Base-by-base conservation (phyloP, 352 stramenopile genomes). In the Phytophthora uliginosa region DNA sequence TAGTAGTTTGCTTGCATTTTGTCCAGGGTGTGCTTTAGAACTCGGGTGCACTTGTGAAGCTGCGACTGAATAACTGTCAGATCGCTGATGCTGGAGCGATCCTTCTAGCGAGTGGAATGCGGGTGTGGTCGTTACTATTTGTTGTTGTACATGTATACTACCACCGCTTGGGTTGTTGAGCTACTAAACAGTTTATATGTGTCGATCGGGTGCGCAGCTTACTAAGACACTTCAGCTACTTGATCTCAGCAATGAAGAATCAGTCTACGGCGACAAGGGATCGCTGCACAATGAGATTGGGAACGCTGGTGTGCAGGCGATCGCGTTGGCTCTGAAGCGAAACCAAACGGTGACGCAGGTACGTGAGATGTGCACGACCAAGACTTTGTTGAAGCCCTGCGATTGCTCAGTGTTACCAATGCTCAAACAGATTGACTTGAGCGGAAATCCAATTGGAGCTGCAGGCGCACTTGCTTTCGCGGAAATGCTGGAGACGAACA, bases 1-100 rank as follows among this genome's bases (percentile, higher is more conserved):
- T 26, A 31, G n/a, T 64, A 6, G 3, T 2, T 20, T 67, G 7
- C 8, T 26, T 31, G 28, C 4, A 31, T 31, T n/a, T 51, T 48
- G 15, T 63, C 12, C 34, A 88, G 78, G 36, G 59, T 15, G 33
- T 79, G 36, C 58, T 84, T 3, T 62, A 63, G 20, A 24, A 33
- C 7, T 58, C 65, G 2, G 51, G 33, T 18, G 55, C 40, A 8
- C 40, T 81, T 22, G 28, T 83, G 2, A 71, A 67, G 24, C 26
- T 88, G 34, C 72, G 69, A 10, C 67, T 88, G 26, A 76, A 79
- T 34, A 74, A 75, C 52, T 88, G 81, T n/a, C 73, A 85, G 33
- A 74, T 88, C 34, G 65, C 81, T 1, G 75, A 84, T 22, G 81
- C 76, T 12, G 81, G 81, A n/a, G 78, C 63, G 12, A 78, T 86